Conservation (phyloP, 768 basidiomycete species). For the Trametes elegans region DNA sequence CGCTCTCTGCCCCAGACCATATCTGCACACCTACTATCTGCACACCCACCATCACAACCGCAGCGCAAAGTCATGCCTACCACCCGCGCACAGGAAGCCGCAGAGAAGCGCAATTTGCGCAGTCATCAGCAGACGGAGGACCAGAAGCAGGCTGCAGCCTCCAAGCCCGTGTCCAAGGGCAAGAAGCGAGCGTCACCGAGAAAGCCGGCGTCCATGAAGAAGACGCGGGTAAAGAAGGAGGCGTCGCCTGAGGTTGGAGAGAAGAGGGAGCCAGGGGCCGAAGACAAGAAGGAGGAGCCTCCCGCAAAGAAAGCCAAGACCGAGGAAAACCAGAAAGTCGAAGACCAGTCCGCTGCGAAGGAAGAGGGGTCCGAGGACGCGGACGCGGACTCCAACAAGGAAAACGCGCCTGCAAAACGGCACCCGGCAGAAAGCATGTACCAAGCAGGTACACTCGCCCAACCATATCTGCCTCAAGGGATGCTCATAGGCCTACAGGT, state of each 20-base stretch:
- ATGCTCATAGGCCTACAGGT: constrained; percentile 31
- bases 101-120: constrained; percentile 10
- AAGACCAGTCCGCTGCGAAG: not conserved
- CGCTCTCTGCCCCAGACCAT: not conserved
- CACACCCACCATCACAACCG: not conserved
- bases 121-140: constrained; percentile 2
- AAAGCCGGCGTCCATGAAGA: not conserved
- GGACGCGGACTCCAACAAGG: not conserved
- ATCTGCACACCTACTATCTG: not conserved
- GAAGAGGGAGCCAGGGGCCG: constrained; percentile 23
- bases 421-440: constrained; percentile 20
- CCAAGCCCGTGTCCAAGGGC: constrained; percentile 13
- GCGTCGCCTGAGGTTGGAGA: constrained; percentile 8
- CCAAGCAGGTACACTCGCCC: constrained; percentile 20
- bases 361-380: not conserved
- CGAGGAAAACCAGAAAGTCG: constrained; percentile 10
- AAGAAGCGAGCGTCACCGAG: constrained; percentile 5
- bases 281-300: constrained; percentile 16
- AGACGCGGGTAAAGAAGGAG: not conserved
- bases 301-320: constrained; percentile 26
- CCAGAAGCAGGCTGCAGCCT: not conserved
- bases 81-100: constrained; percentile 22
- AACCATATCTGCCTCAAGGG: not conserved
- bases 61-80: constrained; percentile 19
- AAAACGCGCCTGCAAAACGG: constrained; percentile 13